Conservation (phyloP, 805 yeast species). For the Candida sithepensis region DNA sequence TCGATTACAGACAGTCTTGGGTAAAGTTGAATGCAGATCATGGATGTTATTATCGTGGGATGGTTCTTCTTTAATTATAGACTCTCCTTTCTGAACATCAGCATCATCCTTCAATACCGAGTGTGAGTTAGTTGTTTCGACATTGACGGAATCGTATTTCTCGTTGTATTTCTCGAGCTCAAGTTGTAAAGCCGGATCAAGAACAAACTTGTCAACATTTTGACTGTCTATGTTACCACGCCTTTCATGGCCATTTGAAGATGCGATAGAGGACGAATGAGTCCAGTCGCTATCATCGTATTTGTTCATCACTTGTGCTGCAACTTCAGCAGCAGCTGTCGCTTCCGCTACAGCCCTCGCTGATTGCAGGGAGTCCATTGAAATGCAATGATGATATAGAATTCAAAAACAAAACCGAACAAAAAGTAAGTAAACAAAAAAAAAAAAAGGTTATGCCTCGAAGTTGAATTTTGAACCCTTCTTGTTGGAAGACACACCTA, state of each 20-base stretch:
- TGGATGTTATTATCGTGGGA: not conserved
- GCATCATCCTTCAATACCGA: not conserved
- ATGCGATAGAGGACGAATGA: slow-evolving; percentile 2
- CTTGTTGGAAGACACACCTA: not conserved
- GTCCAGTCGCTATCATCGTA: slow-evolving; percentile 3
- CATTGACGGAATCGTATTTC: slow-evolving; percentile 4
- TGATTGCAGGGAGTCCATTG: slow-evolving; percentile 19
- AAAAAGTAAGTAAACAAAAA: too few relatives aligned
- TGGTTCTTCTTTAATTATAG: not conserved
- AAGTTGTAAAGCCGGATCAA: slow-evolving; percentile 25
- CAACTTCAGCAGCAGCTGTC: slow-evolving; percentile 14
- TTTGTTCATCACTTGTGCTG: slow-evolving; percentile 20
- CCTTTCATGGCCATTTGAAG: not conserved
- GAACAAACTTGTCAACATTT: slow-evolving; percentile 17
- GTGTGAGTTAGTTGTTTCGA: not conserved
- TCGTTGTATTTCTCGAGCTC: slow-evolving; percentile 14
- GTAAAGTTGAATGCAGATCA: not conserved
- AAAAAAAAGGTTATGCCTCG: too few relatives aligned
- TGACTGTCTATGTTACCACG: not conserved
- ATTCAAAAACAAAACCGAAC: too few relatives aligned
- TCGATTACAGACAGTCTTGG: slow-evolving; percentile 40
- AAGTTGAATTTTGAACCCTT: not conserved
- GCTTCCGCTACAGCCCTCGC: slow-evolving; percentile 15
- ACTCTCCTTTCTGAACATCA: not conserved
- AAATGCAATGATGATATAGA: too few relatives aligned